Base-by-base conservation (phyloP, 2,329 filamentous ascomycete species). In the Diaporthe australafricana region DNA sequence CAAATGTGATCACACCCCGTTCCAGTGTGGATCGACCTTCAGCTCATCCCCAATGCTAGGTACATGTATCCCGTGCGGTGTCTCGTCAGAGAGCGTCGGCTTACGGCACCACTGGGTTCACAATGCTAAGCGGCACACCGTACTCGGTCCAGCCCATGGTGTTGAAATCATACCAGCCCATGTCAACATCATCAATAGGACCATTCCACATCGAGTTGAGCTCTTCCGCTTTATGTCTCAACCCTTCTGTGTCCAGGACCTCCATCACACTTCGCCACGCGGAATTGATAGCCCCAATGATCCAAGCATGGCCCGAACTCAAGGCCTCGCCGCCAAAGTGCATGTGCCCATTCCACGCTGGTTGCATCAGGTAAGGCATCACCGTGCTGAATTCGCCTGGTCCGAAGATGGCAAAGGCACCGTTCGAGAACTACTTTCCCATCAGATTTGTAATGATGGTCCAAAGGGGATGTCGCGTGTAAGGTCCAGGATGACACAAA, bases 291-390 rank as follows among this genome's bases (percentile, higher is more conserved):
- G 77, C 77, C 3, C 76, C 76, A 25, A 77, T 75, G 47, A 78
- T 77, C 77, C 76, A 78, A 1, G 74, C 75, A 48, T 78, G 76
- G 1, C 75, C 76, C 0, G 76, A 75, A 57, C 76, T 77, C n/a
- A 78, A 68, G 16, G 77, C 76, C 69, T 78, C 77, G 12, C 76
- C 77, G 12, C 73, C 75, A n/a, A 77, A 77, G 42, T 78, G 77
- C 73, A 78, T 67, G 30, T 74, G 74, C 0, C 77, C 76, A n/a
- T 75, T 20, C 25, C 74, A 76, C 6, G 74, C 75, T 1, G 77
- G 77, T n/a, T 50, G 72, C 74, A 77, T 74, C 53, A 78, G 57
- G 68, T 70, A 74, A 27, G 76, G 76, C 65, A 77, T 57, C 14
- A 73, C 57, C 30, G 70, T 75, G 62, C 73, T 75, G 67, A 72